Evolutionary conservation across 192 early-diverging fungal species (phyloP).

Genomic region (Paraglomus occultum): DNA sequence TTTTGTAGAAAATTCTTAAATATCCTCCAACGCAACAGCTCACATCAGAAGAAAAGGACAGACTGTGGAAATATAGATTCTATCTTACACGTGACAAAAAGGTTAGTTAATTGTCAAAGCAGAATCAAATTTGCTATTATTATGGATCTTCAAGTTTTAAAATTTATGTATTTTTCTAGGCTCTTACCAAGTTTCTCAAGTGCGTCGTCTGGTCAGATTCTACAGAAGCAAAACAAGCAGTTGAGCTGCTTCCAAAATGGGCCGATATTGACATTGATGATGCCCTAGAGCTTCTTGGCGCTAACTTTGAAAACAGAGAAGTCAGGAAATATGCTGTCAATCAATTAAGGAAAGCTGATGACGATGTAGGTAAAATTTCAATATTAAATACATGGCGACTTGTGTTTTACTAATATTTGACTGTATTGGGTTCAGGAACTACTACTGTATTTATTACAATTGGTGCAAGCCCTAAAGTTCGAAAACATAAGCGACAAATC

Average conservation of each 20-base stretch:
- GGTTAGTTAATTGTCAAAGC: slow-evolving; percentile 35
- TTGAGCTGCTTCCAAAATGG: slow-evolving; percentile 84
- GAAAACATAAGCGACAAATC: slow-evolving; percentile 68
- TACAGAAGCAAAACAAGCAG: slow-evolving; percentile 89
- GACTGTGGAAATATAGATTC: slow-evolving; percentile 98
- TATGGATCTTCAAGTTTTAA: neutral
- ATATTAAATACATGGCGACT: neutral
- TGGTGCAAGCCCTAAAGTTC: slow-evolving; percentile 97
- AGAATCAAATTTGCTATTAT: neutral
- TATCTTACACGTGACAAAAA: slow-evolving; percentile 92
- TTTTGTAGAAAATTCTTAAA: slow-evolving; percentile 72
- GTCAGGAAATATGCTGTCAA: slow-evolving; percentile 87
- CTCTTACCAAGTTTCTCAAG: slow-evolving; percentile 97
- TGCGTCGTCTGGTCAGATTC: slow-evolving; percentile 94
- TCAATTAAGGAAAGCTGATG: slow-evolving; percentile 86
- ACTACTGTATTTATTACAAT: slow-evolving; percentile 89
- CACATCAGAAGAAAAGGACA: slow-evolving; percentile 84
- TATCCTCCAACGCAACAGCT: slow-evolving; percentile 90
- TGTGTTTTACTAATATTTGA: slow-evolving; percentile 6
- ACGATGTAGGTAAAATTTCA: slow-evolving; percentile 59
- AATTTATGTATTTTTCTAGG: slow-evolving; percentile 41
- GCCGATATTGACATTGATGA: slow-evolving; percentile 93
- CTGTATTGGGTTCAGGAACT: slow-evolving; percentile 64
- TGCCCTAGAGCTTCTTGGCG: slow-evolving; percentile 90
- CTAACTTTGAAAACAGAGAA: slow-evolving; percentile 76